These are phyloP conservation scores for Apiotrichum mycotoxinovorans DNA, from an alignment of 1,284 basidiomycete species.

Conservation along the genomic window DNA sequence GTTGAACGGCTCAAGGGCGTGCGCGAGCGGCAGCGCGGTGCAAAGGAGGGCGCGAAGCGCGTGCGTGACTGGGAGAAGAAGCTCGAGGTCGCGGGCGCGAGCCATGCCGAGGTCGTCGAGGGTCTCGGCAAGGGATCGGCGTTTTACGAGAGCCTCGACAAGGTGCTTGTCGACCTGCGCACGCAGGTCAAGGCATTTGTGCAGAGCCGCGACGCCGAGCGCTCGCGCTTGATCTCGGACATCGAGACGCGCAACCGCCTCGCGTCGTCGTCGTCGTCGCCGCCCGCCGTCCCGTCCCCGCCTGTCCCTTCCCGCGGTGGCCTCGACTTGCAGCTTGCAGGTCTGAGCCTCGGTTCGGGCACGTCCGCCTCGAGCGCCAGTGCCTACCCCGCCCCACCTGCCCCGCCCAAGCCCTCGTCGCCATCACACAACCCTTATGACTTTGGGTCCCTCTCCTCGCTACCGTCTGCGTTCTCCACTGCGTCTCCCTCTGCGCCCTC, in stretches of 20 bases:
- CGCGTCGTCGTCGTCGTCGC: conserved; percentile 5
- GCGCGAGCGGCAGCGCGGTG: conserved; percentile 72
- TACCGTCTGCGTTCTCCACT: conserved; percentile 32
- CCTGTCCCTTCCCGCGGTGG: conserved; percentile 23
- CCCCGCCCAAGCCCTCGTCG: conserved; percentile 17
- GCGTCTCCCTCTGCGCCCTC: conserved; percentile 4
- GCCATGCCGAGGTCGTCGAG: conserved; percentile 79
- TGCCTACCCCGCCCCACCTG: conserved; percentile 26
- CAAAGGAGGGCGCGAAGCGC: conserved; percentile 61
- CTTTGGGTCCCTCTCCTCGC: conserved; percentile 30
- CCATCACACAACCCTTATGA: conserved; percentile 37
- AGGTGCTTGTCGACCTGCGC: conserved; percentile 61
- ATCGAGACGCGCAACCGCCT: conserved; percentile 59
- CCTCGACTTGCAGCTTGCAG: conserved; percentile 34
- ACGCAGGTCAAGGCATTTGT: conserved; percentile 64
- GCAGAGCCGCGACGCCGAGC: conserved; percentile 63
- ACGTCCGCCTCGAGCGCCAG: conserved; percentile 19
- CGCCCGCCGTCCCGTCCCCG: conserved; percentile 12
- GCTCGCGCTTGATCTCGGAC: conserved; percentile 64
- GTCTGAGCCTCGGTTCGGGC: conserved; percentile 22
- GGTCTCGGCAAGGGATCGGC: conserved; percentile 80
- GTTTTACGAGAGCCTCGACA: conserved; percentile 81
- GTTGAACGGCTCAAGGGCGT: conserved; percentile 67
- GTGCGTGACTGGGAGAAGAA: conserved; percentile 69
- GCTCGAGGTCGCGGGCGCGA: conserved; percentile 71